Percentiles rank a stretch among this genome's conserved stretches.
These are phyloP conservation scores for Colletotrichum endophyticum DNA, from an alignment of 2,329 filamentous ascomycete genomes.

Conservation along the genomic window DNA sequence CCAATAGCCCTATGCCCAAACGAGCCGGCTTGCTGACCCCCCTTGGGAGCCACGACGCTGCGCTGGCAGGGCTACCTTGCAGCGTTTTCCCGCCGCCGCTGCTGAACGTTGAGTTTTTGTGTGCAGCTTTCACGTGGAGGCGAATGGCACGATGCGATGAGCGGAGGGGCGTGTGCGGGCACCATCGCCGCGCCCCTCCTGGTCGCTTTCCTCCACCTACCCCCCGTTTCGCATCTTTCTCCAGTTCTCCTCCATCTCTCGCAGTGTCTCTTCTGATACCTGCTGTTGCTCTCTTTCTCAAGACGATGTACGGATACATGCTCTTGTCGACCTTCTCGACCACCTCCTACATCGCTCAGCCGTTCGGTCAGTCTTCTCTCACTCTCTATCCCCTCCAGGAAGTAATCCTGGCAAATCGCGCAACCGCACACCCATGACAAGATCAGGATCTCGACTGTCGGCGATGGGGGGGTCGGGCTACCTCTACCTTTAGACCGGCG, in stretches of 20 bases:
- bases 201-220: background rate
- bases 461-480: background rate
- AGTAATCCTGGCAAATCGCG: conserved; percentile 15
- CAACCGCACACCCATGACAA: conserved; percentile 15
- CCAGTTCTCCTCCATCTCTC: background rate
- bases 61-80: conserved; percentile 21
- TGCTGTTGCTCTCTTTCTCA: background rate
- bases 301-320: background rate
- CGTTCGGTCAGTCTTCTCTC: background rate
- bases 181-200: background rate
- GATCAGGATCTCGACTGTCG: conserved; percentile 3
- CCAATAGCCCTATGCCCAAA: conserved; percentile 18
- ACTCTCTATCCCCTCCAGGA: background rate
- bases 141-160: conserved; percentile 16
- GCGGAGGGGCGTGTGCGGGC: background rate
- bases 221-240: background rate
- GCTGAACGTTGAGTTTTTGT: conserved; percentile 17
- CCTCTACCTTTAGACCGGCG: background rate
- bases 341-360: background rate
- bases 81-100: background rate
- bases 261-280: background rate
- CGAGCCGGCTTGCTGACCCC: conserved; percentile 17
- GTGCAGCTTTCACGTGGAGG: conserved; percentile 20
- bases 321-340: background rate
- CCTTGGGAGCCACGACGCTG: conserved; percentile 8